phyloP scores from a whole-genome alignment of 2,329 filamentous ascomycete genomes.

The Aspergillus piperis region DNA sequence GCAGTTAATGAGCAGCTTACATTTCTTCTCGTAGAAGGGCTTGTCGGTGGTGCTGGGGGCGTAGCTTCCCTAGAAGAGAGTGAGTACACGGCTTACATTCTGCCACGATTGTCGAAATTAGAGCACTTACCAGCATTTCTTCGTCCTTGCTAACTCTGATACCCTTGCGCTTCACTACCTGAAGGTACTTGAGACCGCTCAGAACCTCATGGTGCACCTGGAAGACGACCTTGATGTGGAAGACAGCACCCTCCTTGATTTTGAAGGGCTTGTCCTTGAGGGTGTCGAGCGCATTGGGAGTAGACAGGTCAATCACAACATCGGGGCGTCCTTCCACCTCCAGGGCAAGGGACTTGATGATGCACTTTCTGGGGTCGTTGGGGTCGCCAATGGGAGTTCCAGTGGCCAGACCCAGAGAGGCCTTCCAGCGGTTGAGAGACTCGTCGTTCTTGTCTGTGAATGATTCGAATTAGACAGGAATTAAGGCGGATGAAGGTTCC shows the following conservation, averaged over 20 bases:
- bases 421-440: constrained; percentile 95
- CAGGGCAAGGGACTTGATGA: constrained; percentile 88
- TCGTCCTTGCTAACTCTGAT: constrained; percentile 88
- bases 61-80: constrained; percentile 71
- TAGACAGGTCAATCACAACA: constrained; percentile 83
- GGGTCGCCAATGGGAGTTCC: constrained; percentile 72
- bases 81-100: background rate
- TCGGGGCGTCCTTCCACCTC: constrained; percentile 79
- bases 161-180: constrained; percentile 87
- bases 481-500: background rate
- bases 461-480: constrained; percentile 23
- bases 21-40: constrained; percentile 84
- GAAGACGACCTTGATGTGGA: constrained; percentile 93
- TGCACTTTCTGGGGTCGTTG: constrained; percentile 83
- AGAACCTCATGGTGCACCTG: constrained; percentile 96
- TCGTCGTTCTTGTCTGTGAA: constrained; percentile 72
- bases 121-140: constrained; percentile 84
- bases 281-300: constrained; percentile 69
- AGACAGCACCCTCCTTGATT: constrained; percentile 93
- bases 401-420: constrained; percentile 81
- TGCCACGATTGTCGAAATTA: no score
- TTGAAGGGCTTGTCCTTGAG: constrained; percentile 93
- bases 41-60: constrained; percentile 89
- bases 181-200: constrained; percentile 92
- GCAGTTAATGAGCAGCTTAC: constrained; percentile 55